Evolutionary conservation across 78 protist genomes (phyloP).

Genomic region (Tieghemostelium lacteum): DNA sequence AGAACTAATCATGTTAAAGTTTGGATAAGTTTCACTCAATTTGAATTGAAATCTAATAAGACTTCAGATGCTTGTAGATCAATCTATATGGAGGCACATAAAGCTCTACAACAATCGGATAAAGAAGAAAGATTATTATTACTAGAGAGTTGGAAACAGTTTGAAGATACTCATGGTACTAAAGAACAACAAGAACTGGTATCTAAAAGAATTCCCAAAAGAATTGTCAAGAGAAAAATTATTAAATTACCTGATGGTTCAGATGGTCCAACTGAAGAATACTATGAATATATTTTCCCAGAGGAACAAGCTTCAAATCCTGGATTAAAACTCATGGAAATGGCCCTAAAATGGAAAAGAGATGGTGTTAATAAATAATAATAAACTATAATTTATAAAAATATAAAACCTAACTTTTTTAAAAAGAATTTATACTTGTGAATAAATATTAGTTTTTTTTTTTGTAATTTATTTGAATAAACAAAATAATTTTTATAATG

Average conservation of each 20-base stretch:
- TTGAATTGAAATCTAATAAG: constrained; percentile 43
- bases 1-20: constrained; percentile 91
- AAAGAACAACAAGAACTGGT: constrained; percentile 32
- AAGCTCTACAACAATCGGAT: constrained; percentile 31
- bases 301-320: constrained; percentile 81
- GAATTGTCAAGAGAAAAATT: constrained; percentile 81
- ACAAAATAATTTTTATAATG: too few species aligned
- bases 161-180: constrained; percentile 69
- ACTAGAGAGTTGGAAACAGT: constrained; percentile 61
- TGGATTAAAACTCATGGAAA: constrained; percentile 90
- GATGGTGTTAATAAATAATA: constrained; percentile 23
- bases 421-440: background rate
- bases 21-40: constrained; percentile 87
- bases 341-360: constrained; percentile 92
- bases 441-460: too few species aligned
- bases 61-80: constrained; percentile 27
- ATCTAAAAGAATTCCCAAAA: constrained; percentile 68
- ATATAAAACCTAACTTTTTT: background rate
- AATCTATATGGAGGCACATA: constrained; percentile 74
- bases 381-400: background rate
- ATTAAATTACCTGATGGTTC: constrained; percentile 73
- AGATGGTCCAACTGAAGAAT: constrained; percentile 91
- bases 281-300: constrained; percentile 92
- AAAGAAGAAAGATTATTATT: constrained; percentile 69
- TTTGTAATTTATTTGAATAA: too few species aligned